Base-by-base conservation (phyloP, 805 yeast genomes). In the Pichia membranifaciens region DNA sequence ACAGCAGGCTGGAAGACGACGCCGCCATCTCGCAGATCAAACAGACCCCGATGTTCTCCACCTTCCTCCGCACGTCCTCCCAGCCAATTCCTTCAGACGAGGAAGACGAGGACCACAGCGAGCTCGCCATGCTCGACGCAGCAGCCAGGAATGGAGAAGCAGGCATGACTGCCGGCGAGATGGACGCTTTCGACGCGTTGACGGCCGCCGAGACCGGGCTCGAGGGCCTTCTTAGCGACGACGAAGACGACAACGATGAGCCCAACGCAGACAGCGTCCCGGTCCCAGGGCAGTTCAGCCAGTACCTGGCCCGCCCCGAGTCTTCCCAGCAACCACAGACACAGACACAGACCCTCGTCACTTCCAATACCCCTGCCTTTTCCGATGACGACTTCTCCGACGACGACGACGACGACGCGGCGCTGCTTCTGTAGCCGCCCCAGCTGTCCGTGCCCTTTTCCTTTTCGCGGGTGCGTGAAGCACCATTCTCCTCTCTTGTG, bases 301-400 rank as follows among this genome's bases (percentile, higher is more conserved):
- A 35, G 22, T 35, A 35, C 9, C 16, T 35, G 20, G 38, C 23
- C 5, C 21, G 17, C n/a, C 21, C n/a, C 1, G 7, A 8, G 29
- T 25, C 29, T 25, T 25, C 29, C 10, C 29, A 25, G 10, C 29
- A 36, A 18, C 32, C 15, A 25, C 34, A 38, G 29, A 25, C 29
- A 25, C 29, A 25, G 29, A 25, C 29, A 25, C 29, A 25, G 29
- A 10, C 29, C 29, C 29, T 10, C 29, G 29, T 25, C 29, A 7
- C 29, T 10, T 25, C 29, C 29, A 25, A 10, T 10, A 25, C 29
- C 29, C 10, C 29, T 25, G 35, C 31, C 20, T 47, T 47, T 13
- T 47, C 50, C 12, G 53, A 51, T 2, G 54, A 52, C 12, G 54
- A 47, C 15, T 40, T 52, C 22, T 51, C 47, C 16, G 52, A 51